Conservation (phyloP, 1,284 basidiomycete species). For the Apiotrichum montevideense region DNA sequence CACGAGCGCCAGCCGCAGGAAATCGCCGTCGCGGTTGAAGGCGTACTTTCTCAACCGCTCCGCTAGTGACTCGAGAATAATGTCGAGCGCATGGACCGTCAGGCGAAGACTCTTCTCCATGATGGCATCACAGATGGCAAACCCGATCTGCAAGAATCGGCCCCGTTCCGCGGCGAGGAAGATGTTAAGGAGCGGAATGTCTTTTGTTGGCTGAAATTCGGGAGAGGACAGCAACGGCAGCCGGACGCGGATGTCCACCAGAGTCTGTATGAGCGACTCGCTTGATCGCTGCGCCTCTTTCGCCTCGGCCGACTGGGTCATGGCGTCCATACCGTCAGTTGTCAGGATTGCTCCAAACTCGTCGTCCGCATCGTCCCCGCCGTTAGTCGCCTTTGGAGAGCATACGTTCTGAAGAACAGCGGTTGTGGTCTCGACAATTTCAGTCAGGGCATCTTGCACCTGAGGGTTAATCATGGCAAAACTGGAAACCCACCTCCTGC, state of each 20-base stretch:
- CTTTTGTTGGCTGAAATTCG: conserved; percentile 56
- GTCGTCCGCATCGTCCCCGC: conserved; percentile 48
- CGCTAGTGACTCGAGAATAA: conserved; percentile 55
- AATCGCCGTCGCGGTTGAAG: conserved; percentile 55
- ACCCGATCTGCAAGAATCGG: conserved; percentile 57
- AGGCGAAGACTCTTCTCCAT: conserved; percentile 56
- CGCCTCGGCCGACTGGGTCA: conserved; percentile 32
- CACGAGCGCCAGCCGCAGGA: conserved; percentile 56
- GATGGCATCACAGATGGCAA: conserved; percentile 56
- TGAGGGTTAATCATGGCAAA: background rate
- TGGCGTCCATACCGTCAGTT: conserved; percentile 34
- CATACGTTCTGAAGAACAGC: conserved; percentile 1
- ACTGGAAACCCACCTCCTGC: conserved; percentile 53
- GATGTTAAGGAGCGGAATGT: conserved; percentile 59
- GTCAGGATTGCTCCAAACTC: conserved; percentile 60
- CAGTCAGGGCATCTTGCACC: conserved; percentile 1
- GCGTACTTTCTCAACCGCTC: conserved; percentile 57
- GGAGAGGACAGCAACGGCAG: conserved; percentile 51
- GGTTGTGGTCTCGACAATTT: conserved; percentile 19
- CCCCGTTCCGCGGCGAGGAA: conserved; percentile 54
- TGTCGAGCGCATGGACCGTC: conserved; percentile 52
- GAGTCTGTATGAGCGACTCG: conserved; percentile 17
- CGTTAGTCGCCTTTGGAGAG: background rate
- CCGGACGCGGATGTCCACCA: conserved; percentile 49
- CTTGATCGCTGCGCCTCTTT: conserved; percentile 28